Base-by-base conservation (phyloP, 2,329 filamentous ascomycete genomes). In the Hypoxylon sp. region DNA sequence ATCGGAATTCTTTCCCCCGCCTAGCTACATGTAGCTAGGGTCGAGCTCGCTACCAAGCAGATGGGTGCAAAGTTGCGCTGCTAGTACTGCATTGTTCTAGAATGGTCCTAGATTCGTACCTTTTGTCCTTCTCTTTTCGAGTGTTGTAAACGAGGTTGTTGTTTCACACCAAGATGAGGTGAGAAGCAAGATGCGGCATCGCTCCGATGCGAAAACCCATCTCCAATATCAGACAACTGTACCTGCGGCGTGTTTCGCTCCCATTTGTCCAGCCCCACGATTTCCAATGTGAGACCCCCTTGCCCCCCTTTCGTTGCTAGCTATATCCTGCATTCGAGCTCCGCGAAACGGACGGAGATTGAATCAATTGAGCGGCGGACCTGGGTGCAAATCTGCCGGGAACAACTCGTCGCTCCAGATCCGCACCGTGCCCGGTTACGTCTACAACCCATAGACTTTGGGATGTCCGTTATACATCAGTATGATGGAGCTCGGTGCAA, bases 1-100 rank as follows among this genome's bases (percentile, higher is more conserved):
- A 69, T 69, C 67, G 67, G 67, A 67, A 30, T 57, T 28, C 45
- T 62, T 40, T 56, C 67, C 63, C 60, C 28, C 16, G 18, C 24
- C 38, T 28, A 42, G 45, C 48, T 52, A 22, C 51, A 58, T 59
- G n/a, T n/a, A n/a, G n/a, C n/a, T n/a, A 66, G 50, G 54, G 59
- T 59, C 14, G 8, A 45, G 20, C 16, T 65, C 18, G 22, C 40
- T 50, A 64, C 63, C 63, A 60, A 63, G 38, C 50, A 22, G 56
- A 40, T 50, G 67, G 67, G 61, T 67, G 54, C 61, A 64, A 22
- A 59, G 59, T 57, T 51, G 36, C 52, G 55, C 26, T 64, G 32
- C 64, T 61, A 56, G 30, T 28, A 50, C 24, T 46, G 46, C 22
- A 32, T 49, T 14, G 46, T 59, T 65, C 56, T 58, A 61, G 61